Evolutionary conservation across 306 rosid species (phyloP).

Genomic region (Trichosanthes cucumerina): DNA sequence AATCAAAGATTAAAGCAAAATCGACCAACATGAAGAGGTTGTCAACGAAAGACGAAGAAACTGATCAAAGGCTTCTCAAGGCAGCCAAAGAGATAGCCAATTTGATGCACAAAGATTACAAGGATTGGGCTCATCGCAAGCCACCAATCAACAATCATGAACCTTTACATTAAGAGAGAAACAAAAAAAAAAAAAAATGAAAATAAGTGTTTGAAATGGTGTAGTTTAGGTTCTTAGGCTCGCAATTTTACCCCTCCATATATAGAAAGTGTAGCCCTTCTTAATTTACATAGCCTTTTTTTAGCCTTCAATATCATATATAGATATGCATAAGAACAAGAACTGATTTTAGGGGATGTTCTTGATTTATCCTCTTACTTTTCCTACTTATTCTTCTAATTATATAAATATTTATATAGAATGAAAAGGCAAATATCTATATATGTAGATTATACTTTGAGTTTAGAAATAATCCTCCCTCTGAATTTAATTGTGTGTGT

Average conservation of each 20-base stretch:
- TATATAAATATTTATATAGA: neutral
- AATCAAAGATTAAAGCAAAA: neutral
- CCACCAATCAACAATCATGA: conserved; percentile 8
- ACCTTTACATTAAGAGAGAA: conserved; percentile 5
- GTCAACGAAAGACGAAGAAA: neutral
- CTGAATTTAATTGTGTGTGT: neutral
- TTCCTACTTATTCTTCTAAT: neutral
- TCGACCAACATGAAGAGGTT: neutral
- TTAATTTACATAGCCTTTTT: neutral
- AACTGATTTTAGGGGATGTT: neutral
- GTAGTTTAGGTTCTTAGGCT: conserved; percentile 8
- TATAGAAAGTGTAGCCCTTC: neutral
- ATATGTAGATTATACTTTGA: neutral
- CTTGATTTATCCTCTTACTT: neutral
- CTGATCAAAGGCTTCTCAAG: neutral
- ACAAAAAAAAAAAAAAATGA: neutral
- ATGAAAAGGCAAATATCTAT: neutral
- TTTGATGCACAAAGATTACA: conserved; percentile 14
- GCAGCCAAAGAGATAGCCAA: conserved; percentile 13
- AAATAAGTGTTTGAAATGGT: neutral
- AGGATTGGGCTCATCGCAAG: conserved; percentile 7
- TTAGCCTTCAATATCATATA: neutral
- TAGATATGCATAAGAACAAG: neutral
- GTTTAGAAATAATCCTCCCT: neutral
- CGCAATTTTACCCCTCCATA: neutral